phyloP scores from a whole-genome alignment of 441 rosid genomes.

The Eutrema salsugineum region DNA sequence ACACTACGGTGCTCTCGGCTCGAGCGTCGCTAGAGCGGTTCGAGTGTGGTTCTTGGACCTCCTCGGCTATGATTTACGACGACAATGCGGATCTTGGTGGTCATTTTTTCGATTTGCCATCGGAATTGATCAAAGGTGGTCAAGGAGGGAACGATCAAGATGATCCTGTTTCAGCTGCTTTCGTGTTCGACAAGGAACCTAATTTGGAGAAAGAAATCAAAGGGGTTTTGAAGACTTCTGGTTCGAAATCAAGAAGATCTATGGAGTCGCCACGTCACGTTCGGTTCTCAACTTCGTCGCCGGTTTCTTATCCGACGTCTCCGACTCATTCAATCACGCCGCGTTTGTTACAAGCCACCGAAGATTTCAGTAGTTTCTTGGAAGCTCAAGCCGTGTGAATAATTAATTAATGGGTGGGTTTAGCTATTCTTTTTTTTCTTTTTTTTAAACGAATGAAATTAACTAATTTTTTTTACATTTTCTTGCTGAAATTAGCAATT shows the following conservation, averaged over 20 bases:
- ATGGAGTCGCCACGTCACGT: slow-evolving; percentile 65
- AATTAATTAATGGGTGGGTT: neutral
- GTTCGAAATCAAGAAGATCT: slow-evolving; percentile 46
- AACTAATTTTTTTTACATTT: neutral
- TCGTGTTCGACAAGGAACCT: slow-evolving; percentile 60
- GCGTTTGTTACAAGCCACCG: slow-evolving; percentile 74
- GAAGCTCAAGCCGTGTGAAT: slow-evolving; percentile 71
- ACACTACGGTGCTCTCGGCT: slow-evolving; percentile 43
- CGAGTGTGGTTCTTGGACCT: slow-evolving; percentile 91
- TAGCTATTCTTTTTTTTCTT: neutral
- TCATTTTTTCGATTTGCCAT: slow-evolving; percentile 64
- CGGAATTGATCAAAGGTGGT: slow-evolving; percentile 53
- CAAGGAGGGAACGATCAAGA: slow-evolving; percentile 42
- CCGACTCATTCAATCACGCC: slow-evolving; percentile 61
- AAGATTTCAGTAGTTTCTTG: slow-evolving; percentile 76
- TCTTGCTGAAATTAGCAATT: slow-evolving; percentile 6
- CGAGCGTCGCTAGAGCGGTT: slow-evolving; percentile 77
- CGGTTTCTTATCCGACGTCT: slow-evolving; percentile 49
- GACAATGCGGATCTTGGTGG: slow-evolving; percentile 39
- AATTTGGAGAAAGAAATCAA: slow-evolving; percentile 59
- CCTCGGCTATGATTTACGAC: slow-evolving; percentile 47
- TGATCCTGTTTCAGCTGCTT: slow-evolving; percentile 70
- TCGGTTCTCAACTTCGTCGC: slow-evolving; percentile 62
- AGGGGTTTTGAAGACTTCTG: slow-evolving; percentile 52
- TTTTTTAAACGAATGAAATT: neutral